A percentile compares a stretch with the other conserved stretches of the same genome.
These are phyloP conservation scores for Agaricus blazei DNA, from an alignment of 768 basidiomycete species.

Conservation along the genomic window DNA sequence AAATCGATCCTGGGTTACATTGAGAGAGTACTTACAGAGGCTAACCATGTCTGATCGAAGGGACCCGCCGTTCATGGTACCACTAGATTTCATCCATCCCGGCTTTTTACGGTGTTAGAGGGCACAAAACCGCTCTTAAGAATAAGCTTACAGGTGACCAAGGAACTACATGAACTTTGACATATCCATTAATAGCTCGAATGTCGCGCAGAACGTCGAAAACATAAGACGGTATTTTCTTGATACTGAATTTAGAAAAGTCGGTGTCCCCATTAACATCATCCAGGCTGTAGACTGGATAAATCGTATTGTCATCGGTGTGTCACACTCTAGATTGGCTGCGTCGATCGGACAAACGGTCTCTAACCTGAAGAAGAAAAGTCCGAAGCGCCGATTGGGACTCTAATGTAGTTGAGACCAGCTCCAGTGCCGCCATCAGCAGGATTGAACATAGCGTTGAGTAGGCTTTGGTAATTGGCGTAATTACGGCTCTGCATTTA, in stretches of 20 bases:
- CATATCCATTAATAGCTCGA: constrained; percentile 42
- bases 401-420: constrained; percentile 63
- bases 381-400: constrained; percentile 71
- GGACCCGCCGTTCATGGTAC: constrained; percentile 64
- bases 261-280: constrained; percentile 58
- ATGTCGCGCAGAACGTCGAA: constrained; percentile 66
- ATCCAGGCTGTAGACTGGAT: constrained; percentile 58
- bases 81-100: constrained; percentile 72
- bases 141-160: constrained; percentile 63
- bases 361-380: constrained; percentile 62
- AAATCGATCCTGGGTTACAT: not conserved
- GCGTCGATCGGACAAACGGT: no score
- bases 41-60: constrained; percentile 43
- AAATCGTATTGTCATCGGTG: not conserved
- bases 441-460: constrained; percentile 57
- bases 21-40: constrained; percentile 35
- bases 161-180: constrained; percentile 32
- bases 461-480: constrained; percentile 51
- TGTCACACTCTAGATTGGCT: not conserved
- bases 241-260: constrained; percentile 52
- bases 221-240: constrained; percentile 53
- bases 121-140: not conserved
- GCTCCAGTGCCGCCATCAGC: constrained; percentile 58
- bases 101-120: constrained; percentile 36
- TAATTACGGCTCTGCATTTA: constrained; percentile 39